Evolutionary conservation across 2,329 filamentous ascomycete species (phyloP).

Genomic region (Colletotrichum lindemuthianum): DNA sequence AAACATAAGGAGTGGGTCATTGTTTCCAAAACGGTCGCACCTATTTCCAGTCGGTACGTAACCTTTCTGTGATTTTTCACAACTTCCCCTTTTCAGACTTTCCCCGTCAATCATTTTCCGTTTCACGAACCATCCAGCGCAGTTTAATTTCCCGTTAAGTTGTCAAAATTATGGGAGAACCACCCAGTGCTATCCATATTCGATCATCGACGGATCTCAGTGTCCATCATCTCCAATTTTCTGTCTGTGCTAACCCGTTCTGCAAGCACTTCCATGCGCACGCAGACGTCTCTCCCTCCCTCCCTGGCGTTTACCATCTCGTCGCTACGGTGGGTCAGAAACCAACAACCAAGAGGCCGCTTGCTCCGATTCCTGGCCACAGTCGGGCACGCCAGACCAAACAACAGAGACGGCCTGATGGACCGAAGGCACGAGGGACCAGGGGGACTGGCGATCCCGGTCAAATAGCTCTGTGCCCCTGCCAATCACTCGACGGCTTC

Average conservation of each 20-base stretch:
- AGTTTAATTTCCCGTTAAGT: constrained; percentile 28
- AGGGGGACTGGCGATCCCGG: constrained; percentile 2
- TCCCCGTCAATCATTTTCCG: constrained; percentile 20
- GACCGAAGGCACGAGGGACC: background rate
- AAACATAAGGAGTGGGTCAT: constrained; percentile 15
- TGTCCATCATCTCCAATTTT: constrained; percentile 14
- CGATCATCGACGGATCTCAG: constrained; percentile 12
- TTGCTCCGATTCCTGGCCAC: too few relatives aligned
- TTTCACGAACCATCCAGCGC: constrained; percentile 23
- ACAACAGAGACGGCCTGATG: background rate
- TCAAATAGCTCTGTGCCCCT: constrained; percentile 3
- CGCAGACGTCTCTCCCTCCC: too few relatives aligned
- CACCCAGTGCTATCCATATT: constrained; percentile 8
- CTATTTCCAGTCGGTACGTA: background rate
- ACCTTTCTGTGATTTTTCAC: constrained; percentile 10
- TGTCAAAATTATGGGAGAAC: constrained; percentile 19
- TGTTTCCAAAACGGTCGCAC: constrained; percentile 16
- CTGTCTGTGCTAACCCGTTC: background rate
- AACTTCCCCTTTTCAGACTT: constrained; percentile 28
- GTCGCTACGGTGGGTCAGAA: too few relatives aligned
- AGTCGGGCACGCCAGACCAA: too few relatives aligned
- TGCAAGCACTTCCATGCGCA: too few relatives aligned
- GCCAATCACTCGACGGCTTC: constrained; percentile 5
- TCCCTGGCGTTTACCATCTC: too few relatives aligned
- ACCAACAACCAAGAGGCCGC: too few relatives aligned